Evolutionary conservation across 129 eudicot genomes (phyloP), one percentile per base, ranked within the genome.

Genomic region (Chrysanthemum makinoi): DNA sequence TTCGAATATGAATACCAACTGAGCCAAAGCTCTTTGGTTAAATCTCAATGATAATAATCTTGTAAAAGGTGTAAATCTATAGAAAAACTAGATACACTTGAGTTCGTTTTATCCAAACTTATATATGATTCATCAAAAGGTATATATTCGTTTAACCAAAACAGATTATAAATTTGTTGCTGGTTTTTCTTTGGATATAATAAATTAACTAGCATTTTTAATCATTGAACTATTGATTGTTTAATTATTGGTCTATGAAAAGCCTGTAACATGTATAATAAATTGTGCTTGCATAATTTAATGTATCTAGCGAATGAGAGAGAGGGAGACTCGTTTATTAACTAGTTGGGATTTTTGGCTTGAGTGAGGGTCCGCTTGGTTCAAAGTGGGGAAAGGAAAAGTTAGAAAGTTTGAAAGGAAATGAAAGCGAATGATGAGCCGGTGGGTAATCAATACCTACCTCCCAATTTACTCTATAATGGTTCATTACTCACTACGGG

Each of bases 231-330:
- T 54, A 65, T 47, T 39, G n/a, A 22, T 75, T 55, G 16, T 66
- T 53, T 55, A 20, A 20, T 65, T 75, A n/a, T 54, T 65, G 58
- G 58, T 15, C 48, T 55, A 65, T 74, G 58, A 74, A 65, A 50
- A 43, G 72, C 6, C 64, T 22, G 19, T 74, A 15, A 15, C 16
- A 63, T 18, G 52, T 51, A 33, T 70, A 17, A 73, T 30, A 73
- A 28, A 73, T 49, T 49, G 20, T 64, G 24, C 43, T 33, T 33
- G 52, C 46, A 64, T 39, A 52, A 14, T 64, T 20, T 53, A 11
- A n/a, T 22, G 8, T 64, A 19, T 52, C 66, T 35, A 35, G 35
- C 6, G 5, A 30, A 30, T 30, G 35, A 26, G 28, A 26, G 28
- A 26, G 28, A 26, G 28, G 28, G 28, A 30, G 35, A 30, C 35